Percentiles rank a stretch among this genome's conserved stretches.
phyloP scores from a whole-genome alignment of 805 yeast genomes.

The Candida sphagnicola region DNA sequence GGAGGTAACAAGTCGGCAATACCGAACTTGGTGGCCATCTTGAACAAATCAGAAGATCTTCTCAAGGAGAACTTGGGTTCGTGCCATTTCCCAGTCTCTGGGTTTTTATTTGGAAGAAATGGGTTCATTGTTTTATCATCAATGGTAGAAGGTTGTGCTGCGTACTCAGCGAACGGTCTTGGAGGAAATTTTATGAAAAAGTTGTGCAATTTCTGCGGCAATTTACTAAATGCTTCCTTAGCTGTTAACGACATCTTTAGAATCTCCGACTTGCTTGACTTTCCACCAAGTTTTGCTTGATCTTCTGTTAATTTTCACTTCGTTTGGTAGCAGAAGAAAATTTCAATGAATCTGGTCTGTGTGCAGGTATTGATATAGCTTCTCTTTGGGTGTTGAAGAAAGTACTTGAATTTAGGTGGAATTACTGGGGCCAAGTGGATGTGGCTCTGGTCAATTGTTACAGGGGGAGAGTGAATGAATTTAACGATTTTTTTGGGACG shows the following conservation, averaged over 20 bases:
- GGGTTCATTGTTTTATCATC: constrained; percentile 77
- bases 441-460: no score
- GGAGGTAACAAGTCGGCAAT: constrained; percentile 73
- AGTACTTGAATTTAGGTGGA: no score
- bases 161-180: constrained; percentile 64
- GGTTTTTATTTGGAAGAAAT: constrained; percentile 79
- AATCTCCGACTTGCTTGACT: no score
- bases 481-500: no score
- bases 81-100: constrained; percentile 73
- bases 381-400: no score
- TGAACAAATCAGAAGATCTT: constrained; percentile 78
- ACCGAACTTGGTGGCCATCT: constrained; percentile 80
- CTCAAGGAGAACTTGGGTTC: constrained; percentile 76
- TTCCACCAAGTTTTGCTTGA: no score
- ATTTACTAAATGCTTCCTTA: constrained; percentile 48
- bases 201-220: constrained; percentile 65
- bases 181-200: constrained; percentile 87
- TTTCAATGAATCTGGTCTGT: no score
- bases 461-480: no score
- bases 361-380: no score
- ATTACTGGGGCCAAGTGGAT: no score
- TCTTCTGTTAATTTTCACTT: no score
- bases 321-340: no score
- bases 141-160: constrained; percentile 60
- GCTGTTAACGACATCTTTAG: constrained; percentile 25